Base-by-base conservation (phyloP, 768 basidiomycete species). In the Agaricus sinodeliciosus region DNA sequence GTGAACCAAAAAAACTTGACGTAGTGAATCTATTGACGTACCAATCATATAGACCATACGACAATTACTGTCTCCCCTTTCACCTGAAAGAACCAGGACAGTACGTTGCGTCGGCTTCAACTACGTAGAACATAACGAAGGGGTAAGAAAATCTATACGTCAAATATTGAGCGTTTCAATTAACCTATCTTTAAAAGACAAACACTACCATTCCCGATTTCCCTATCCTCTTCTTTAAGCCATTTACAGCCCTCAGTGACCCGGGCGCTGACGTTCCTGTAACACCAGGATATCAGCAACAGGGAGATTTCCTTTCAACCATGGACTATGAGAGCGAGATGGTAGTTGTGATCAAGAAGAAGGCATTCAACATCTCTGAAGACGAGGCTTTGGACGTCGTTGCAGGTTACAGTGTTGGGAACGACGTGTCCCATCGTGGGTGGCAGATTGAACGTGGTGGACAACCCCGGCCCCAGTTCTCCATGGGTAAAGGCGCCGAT, bases 391-490 rank as follows among this genome's bases (percentile, higher is more conserved):
- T 74, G 8, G 69, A 72, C 47, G 69, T 73, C 46, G 71, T 74
- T 45, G 63, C 72, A 16, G 73, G 73, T 2, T 74, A 69, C 48
- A 60, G 67, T 36, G 67, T 69, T 26, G 72, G 72, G 0, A 62
- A 74, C 54, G 72, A 74, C 53, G 72, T 74, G 3, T 72, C 70
- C 41, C 72, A 74, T 46, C 62, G 72, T 18, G 72, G 72, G 11
- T 74, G 72, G 72, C 72, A 74, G 54, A 72, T 74, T 37, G 69
- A 69, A 35, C 67, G 73, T 15, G 73, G 73, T 9, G 73, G 73
- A 18, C 44, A 62, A 52, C 72, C 72, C 4, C 66, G 72, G 50
- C 73, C 72, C 11, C 72, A 73, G 43, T 73, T 61, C 55, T 71
- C 70, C 6, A 72, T 74, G 72, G 72, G 72, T 27, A 74, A 74